phyloP scores from a whole-genome alignment of 495 filamentous ascomycete genomes.

The Tuber melanosporum region DNA sequence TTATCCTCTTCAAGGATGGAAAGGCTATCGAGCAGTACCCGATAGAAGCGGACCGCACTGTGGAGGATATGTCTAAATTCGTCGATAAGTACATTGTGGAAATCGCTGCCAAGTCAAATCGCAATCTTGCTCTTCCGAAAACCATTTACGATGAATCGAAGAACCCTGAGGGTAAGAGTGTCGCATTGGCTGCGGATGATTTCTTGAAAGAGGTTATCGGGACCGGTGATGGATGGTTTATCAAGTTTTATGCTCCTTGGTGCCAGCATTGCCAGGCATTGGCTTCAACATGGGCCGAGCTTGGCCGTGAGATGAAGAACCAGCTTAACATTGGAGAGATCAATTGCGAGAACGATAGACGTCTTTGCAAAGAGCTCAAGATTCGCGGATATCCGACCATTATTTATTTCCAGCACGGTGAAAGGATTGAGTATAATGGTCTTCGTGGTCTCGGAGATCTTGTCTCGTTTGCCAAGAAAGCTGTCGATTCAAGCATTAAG shows the following conservation, averaged over 20 bases:
- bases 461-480: conserved; percentile 76
- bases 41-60: conserved; percentile 18
- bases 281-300: conserved; percentile 80
- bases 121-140: conserved; percentile 59
- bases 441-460: conserved; percentile 89
- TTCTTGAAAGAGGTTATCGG: conserved; percentile 82
- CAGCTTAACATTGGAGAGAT: conserved; percentile 89
- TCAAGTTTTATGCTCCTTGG: conserved; percentile 98
- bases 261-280: conserved; percentile 90
- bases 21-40: conserved; percentile 52
- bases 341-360: conserved; percentile 77
- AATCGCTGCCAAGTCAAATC: conserved; percentile 53
- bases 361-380: conserved; percentile 81
- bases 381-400: conserved; percentile 79
- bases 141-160: conserved; percentile 9
- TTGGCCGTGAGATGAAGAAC: conserved; percentile 82
- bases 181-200: conserved; percentile 69
- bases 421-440: conserved; percentile 87
- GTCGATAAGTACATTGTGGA: conserved; percentile 72
- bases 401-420: conserved; percentile 85
- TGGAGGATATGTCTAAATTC: conserved; percentile 53
- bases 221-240: conserved; percentile 89
- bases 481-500: conserved; percentile 65
- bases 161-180: conserved; percentile 46
- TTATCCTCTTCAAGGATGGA: conserved; percentile 78